These are phyloP conservation scores for Pascua sp. DNA, from an alignment of 1,284 basidiomycete species.

Conservation along the genomic window DNA sequence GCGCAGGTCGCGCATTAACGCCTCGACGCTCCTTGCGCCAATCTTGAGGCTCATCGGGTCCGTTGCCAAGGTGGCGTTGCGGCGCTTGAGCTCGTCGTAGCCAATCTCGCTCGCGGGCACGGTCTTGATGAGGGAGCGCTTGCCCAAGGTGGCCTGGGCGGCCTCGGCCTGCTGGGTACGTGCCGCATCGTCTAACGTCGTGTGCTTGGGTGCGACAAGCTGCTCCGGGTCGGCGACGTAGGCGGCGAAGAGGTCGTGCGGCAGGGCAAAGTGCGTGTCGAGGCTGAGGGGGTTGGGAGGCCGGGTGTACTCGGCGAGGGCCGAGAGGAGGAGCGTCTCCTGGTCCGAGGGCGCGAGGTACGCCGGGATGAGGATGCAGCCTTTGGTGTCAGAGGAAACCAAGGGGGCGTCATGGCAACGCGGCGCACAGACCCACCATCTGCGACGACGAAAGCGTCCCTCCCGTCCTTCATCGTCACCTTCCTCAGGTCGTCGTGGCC, in stretches of 20 bases:
- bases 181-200: conserved; percentile 5
- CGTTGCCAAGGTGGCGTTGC: conserved; percentile 33
- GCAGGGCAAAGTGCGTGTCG: conserved; percentile 74
- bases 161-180: background rate
- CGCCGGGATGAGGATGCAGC: conserved; percentile 72
- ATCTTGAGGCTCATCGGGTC: conserved; percentile 44
- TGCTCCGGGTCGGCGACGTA: conserved; percentile 36
- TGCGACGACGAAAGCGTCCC: conserved; percentile 35
- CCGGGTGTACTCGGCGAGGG: conserved; percentile 68
- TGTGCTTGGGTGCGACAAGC: conserved; percentile 27
- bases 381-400: conserved; percentile 50
- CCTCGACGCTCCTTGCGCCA: conserved; percentile 61
- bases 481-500: conserved; percentile 12
- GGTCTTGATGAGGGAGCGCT: conserved; percentile 33
- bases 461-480: conserved; percentile 25
- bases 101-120: conserved; percentile 36
- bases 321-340: conserved; percentile 62
- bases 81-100: conserved; percentile 40
- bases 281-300: conserved; percentile 81
- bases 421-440: conserved; percentile 31
- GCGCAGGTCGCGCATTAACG: conserved; percentile 66
- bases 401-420: background rate
- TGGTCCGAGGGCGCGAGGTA: conserved; percentile 64
- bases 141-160: background rate
- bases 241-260: conserved; percentile 56